Base-by-base conservation (phyloP, 495 filamentous ascomycete species). In the Pyronema omphalodes region DNA sequence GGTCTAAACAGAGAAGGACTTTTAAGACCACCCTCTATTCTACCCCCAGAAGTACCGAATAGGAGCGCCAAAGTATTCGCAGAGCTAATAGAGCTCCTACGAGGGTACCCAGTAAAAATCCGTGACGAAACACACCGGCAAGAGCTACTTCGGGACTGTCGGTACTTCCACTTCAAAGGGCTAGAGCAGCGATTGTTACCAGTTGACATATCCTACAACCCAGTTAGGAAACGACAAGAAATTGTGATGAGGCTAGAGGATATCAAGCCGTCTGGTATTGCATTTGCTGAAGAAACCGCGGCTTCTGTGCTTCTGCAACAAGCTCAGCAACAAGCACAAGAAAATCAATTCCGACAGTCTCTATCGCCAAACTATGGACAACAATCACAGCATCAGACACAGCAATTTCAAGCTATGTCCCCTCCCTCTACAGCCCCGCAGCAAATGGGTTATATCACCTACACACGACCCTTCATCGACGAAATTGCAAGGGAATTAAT, bases 151-250 rank as follows among this genome's bases (percentile, higher is more conserved):
- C 74, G 84, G 14, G 89, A 98, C 66, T 93, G 84, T 64, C 80
- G 83, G 39, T 98, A 94, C 59, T 95, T 88, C 67, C 84, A 93
- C 62, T 80, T 98, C 51, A 87, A 87, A 58, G 87, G 87, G 0
- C 66, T 94, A 0, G 91, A 95, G 67, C 89, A 98, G 67, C 79
- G 78, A 52, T 69, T 98, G 9, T 86, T 95, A 40, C 76, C 83
- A 0, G 82, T 88, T 62, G 67, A 77, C 33, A 84, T 93, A 49
- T 76, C 74, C 46, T 86, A 77, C 69, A 94, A 95, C 57, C 76
- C 81, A 33, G 68, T 74, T 19, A 74, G 79, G 2, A 68, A 72
- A 8, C 70, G 73, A 14, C 73, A 79, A 0, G 91, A 98, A 68
- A 94, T 98, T 19, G 68, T 81, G 35, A 73, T 98, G 55, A 74